phyloP scores from a whole-genome alignment of 164 flowering plant species.

The Nymphaea colorata region DNA sequence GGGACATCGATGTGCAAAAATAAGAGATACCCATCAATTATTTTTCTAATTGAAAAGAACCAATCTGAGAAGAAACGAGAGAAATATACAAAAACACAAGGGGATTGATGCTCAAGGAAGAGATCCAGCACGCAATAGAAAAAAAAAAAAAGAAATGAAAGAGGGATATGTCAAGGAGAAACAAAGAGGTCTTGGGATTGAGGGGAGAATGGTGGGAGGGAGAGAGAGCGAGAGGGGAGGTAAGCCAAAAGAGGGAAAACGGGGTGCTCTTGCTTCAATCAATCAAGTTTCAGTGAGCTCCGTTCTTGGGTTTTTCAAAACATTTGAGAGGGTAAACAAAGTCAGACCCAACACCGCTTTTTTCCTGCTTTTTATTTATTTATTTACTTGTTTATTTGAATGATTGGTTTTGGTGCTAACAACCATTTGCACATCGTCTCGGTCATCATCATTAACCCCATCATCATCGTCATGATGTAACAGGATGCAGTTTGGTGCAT shows the following conservation, averaged over 20 bases:
- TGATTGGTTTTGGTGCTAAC: constrained; percentile 6
- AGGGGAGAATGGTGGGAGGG: not conserved
- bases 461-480: not conserved
- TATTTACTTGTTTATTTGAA: not conserved
- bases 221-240: not conserved
- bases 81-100: not conserved
- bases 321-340: constrained; percentile 24
- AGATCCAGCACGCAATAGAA: not conserved
- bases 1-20: not conserved
- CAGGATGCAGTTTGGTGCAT: not conserved
- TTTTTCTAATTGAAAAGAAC: not conserved
- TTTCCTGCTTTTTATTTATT: not conserved
- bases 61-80: not conserved
- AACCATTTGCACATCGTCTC: not conserved
- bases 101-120: not conserved
- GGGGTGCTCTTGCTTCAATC: not conserved
- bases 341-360: not conserved
- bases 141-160: not conserved
- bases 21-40: not conserved
- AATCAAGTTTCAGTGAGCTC: constrained; percentile 9
- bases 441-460: not conserved
- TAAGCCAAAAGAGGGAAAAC: constrained; percentile 6
- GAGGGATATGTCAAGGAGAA: not conserved
- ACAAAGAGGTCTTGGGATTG: not conserved
- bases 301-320: constrained; percentile 25